Base-by-base conservation (phyloP, 2,329 filamentous ascomycete species). In the Escovopsis sp. region DNA sequence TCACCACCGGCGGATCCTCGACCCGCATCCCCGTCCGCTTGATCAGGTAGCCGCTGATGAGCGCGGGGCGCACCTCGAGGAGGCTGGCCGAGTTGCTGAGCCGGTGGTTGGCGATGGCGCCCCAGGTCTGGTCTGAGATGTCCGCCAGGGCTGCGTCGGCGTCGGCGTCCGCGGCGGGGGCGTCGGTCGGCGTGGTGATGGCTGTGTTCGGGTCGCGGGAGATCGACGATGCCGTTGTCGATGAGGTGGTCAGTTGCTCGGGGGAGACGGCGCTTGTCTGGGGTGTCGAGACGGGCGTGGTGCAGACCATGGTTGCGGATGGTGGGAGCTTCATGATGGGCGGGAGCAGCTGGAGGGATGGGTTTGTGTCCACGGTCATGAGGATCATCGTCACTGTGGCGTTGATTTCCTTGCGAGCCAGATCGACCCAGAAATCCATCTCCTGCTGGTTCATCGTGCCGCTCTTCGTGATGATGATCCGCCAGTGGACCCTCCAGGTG, bases 121-220 rank as follows among this genome's bases (percentile, higher is more conserved):
- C 83, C 79, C 81, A 89, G 1, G 75, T 81, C 47, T 84, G 81
- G 51, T 91, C 84, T 1, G 77, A 78, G 2, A 74, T 60, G 53
- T 91, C 84, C 14, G 84, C 63, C 10, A 93, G 71, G 15, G 80
- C 73, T 1, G 80, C 74, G 43, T 88, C 82, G 5, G 54, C 46
- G 5, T 63, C 59, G 7, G 56, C 45, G 16, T 76, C 70, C 13
- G 58, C 55, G 2, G 61, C 54, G 38, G 59, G 58, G 31, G 66
- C 62, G 3, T 62, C 58, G 11, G 64, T 61, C 0, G 69, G 68
- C 24, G 65, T 73, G 3, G 70, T 66, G 1, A 70, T 62, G 24
- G 64, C 51, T 10, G 38, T 44, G 35, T 49, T 54, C n/a, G 50
- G 44, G 36, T 60, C 59, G 13, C 64, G 61, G 48, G 65, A 62